These are phyloP conservation scores for Starmerella etchellsii DNA, from an alignment of 805 yeast genomes.

Conservation along the genomic window DNA sequence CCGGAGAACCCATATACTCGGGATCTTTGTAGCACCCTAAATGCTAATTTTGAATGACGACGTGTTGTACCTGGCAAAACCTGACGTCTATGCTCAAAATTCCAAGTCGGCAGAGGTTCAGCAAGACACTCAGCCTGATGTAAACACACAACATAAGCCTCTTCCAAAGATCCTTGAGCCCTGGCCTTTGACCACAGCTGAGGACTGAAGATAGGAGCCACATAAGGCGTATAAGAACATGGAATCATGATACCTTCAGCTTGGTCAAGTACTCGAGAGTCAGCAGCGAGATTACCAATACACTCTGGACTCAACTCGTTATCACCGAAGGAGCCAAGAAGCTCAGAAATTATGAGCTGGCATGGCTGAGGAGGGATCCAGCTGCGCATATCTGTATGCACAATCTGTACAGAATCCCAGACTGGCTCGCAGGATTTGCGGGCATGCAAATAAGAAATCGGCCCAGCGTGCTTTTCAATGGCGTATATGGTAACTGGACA, in stretches of 20 bases:
- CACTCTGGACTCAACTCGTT: conserved; percentile 86
- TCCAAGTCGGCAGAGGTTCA: conserved; percentile 43
- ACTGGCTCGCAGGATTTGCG: conserved; percentile 32
- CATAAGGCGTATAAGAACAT: conserved; percentile 40
- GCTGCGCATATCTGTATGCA: conserved; percentile 46
- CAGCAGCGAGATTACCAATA: conserved; percentile 33
- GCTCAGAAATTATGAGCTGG: conserved; percentile 62
- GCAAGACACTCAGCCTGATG: conserved; percentile 34
- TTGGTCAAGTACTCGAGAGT: conserved; percentile 26
- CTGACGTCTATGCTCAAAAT: conserved; percentile 34
- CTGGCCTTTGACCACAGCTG: conserved; percentile 29
- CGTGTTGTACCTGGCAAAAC: conserved; percentile 2
- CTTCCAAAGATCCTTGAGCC: conserved; percentile 15
- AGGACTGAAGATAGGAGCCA: conserved; percentile 60
- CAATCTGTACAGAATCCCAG: conserved; percentile 46
- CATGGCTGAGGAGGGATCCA: conserved; percentile 34
- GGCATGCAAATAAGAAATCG: conserved; percentile 36
- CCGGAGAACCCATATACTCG: conserved; percentile 66
- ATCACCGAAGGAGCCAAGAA: conserved; percentile 85
- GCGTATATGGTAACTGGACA: conserved; percentile 35
- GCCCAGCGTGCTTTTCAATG: conserved; percentile 60
- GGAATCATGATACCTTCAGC: conserved; percentile 49
- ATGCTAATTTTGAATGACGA: conserved; percentile 26
- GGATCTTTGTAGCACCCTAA: conserved; percentile 38
- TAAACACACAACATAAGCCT: conserved; percentile 36